These are phyloP conservation scores for Lactifluus piperatus DNA, from an alignment of 768 basidiomycete genomes.

Conservation along the genomic window DNA sequence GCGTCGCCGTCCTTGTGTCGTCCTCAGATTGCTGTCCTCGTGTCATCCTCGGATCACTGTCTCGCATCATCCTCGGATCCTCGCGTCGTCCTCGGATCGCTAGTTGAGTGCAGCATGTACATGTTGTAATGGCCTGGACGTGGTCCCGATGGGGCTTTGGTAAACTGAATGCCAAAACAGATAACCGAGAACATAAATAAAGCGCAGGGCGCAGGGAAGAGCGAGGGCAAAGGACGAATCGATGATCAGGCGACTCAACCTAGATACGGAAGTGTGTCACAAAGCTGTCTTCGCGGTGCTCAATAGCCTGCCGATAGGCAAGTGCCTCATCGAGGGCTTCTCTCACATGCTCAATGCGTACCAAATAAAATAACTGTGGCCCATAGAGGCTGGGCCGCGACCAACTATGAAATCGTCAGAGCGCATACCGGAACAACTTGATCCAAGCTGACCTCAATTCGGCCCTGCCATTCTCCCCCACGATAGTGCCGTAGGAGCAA, in stretches of 20 bases:
- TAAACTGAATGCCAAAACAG: no score
- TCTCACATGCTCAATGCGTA: conserved; percentile 90
- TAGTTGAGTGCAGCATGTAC: conserved; percentile 83
- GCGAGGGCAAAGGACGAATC: conserved; percentile 34
- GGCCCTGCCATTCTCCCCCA: conserved; percentile 76
- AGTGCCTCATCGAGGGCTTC: conserved; percentile 67
- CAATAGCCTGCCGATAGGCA: conserved; percentile 59
- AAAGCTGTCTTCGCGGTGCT: conserved; percentile 76
- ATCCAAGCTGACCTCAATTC: conserved; percentile 63
- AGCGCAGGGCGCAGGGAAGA: neutral
- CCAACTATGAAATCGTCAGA: conserved; percentile 40
- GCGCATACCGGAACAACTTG: neutral
- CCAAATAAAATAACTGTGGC: conserved; percentile 88
- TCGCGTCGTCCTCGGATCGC: no score
- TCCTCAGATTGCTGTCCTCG: no score
- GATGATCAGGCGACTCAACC: conserved; percentile 72
- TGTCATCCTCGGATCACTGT: no score
- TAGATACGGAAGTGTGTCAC: conserved; percentile 74
- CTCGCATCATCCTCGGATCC: no score
- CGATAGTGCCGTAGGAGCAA: conserved; percentile 71
- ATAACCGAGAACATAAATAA: neutral
- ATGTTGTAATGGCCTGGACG: conserved; percentile 69
- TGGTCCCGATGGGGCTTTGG: conserved; percentile 70
- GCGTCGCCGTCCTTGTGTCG: no score
- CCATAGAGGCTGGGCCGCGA: conserved; percentile 86